Percentiles rank a stretch among this genome's conserved stretches.
These are phyloP conservation scores for Yamadazyma mexicana DNA, from an alignment of 1,139 yeast genomes.

Conservation along the genomic window DNA sequence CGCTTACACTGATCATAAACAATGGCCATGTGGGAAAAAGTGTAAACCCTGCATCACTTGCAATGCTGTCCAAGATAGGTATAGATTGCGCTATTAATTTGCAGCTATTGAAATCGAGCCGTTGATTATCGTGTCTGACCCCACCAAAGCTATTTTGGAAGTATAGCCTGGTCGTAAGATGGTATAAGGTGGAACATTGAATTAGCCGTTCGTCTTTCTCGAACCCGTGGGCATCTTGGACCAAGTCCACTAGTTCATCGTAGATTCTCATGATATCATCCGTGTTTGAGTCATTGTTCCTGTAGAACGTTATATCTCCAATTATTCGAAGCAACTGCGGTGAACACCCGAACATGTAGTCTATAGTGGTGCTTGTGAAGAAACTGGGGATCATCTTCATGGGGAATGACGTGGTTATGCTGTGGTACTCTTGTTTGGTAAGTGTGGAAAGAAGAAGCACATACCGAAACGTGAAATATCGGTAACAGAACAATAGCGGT, in stretches of 20 bases:
- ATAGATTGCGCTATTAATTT: conserved; percentile 4
- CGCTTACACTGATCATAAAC: conserved; percentile 17
- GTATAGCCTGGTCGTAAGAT: conserved; percentile 11
- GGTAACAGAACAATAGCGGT: conserved; percentile 23
- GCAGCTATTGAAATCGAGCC: neutral
- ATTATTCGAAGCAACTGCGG: conserved; percentile 22
- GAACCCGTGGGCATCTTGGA: conserved; percentile 1
- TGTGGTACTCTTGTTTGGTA: conserved; percentile 13
- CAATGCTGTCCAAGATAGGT: conserved; percentile 2
- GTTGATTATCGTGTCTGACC: neutral
- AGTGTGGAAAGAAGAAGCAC: conserved; percentile 24
- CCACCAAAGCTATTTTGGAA: conserved; percentile 7
- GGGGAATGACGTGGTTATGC: conserved; percentile 16
- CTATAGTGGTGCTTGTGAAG: conserved; percentile 20
- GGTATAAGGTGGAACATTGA: conserved; percentile 12
- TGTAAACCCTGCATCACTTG: neutral
- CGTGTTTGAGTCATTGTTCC: conserved; percentile 7
- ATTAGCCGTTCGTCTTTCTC: conserved; percentile 5
- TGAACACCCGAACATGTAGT: conserved; percentile 30
- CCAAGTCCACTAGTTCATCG: conserved; percentile 5
- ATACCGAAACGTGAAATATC: conserved; percentile 25
- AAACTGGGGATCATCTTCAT: conserved; percentile 21
- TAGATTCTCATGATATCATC: conserved; percentile 1
- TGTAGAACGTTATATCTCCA: conserved; percentile 18
- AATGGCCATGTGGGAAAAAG: conserved; percentile 28